Conservation (phyloP, 306 rosid species). For the Prunus mume region DNA sequence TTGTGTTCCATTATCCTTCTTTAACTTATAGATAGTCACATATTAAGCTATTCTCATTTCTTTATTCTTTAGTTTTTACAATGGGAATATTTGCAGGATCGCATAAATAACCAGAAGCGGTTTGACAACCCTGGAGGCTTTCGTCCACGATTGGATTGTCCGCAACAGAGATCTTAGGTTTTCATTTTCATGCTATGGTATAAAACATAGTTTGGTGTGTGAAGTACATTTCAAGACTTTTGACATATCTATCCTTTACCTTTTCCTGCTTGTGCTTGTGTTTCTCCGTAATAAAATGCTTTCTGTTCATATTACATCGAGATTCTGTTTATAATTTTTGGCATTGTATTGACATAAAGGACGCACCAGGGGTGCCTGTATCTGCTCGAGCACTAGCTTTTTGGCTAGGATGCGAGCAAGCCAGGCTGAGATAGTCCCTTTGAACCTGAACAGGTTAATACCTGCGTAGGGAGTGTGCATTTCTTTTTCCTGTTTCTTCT, state of each 20-base stretch:
- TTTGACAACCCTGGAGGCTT: slow-evolving; percentile 36
- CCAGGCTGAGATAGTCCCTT: slow-evolving; percentile 99
- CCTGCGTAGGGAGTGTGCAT: slow-evolving; percentile 99
- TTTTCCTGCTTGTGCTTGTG: slow-evolving; percentile 21
- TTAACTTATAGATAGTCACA: neutral
- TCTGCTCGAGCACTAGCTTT: slow-evolving; percentile 52
- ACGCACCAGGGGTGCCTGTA: slow-evolving; percentile 99
- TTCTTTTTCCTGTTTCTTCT: slow-evolving; percentile 34
- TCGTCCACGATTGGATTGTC: slow-evolving; percentile 27
- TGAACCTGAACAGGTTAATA: slow-evolving; percentile 99
- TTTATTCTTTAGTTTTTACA: neutral
- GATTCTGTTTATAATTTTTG: neutral
- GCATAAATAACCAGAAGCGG: slow-evolving; percentile 29
- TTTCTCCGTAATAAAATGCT: slow-evolving; percentile 46
- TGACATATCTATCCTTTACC: slow-evolving; percentile 17
- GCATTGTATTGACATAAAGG: slow-evolving; percentile 47
- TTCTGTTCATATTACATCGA: slow-evolving; percentile 8
- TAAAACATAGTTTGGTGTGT: slow-evolving; percentile 51
- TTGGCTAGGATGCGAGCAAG: slow-evolving; percentile 49
- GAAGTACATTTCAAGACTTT: slow-evolving; percentile 26
- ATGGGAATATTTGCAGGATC: slow-evolving; percentile 41
- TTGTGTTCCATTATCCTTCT: neutral
- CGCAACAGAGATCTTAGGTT: slow-evolving; percentile 29
- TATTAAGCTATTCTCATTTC: neutral
- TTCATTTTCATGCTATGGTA: slow-evolving; percentile 37